A percentile compares a stretch with the other conserved stretches of the same genome.
Conservation (phyloP, 345 rosid genomes). For the Bretschneidera sinensis region DNA sequence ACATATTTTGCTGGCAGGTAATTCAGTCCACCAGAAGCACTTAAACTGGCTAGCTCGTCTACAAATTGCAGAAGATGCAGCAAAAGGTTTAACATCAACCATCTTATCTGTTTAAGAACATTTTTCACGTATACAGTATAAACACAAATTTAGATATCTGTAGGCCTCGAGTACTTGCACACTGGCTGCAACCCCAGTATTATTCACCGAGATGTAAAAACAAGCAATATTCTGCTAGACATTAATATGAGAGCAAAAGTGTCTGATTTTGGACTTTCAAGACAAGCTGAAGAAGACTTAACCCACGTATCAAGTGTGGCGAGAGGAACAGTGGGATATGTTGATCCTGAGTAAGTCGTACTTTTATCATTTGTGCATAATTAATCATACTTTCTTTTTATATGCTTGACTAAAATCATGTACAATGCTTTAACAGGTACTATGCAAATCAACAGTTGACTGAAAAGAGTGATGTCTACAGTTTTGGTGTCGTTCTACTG, state of each 20-base stretch:
- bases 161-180: constrained; percentile 98
- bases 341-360: constrained; percentile 82
- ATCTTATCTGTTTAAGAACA: constrained; percentile 5
- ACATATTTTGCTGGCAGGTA: constrained; percentile 39
- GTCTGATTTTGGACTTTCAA: constrained; percentile 96
- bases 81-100: constrained; percentile 61
- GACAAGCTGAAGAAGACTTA: constrained; percentile 87
- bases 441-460: constrained; percentile 89
- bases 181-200: constrained; percentile 93
- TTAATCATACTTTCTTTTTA: neutral
- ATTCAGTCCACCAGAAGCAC: constrained; percentile 45
- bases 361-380: neutral
- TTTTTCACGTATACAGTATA: constrained; percentile 15
- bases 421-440: constrained; percentile 45
- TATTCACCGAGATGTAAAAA: constrained; percentile 93
- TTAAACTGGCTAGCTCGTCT: constrained; percentile 77
- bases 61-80: constrained; percentile 83
- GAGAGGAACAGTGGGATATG: constrained; percentile 89
- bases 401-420: constrained; percentile 8
- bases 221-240: constrained; percentile 92
- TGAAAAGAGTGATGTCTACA: constrained; percentile 93
- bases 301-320: constrained; percentile 93
- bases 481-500: constrained; percentile 95
- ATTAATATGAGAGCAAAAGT: constrained; percentile 93
- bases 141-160: constrained; percentile 35